These are phyloP conservation scores for Amanita subjunquillea DNA, from an alignment of 768 basidiomycete species.

Conservation along the genomic window DNA sequence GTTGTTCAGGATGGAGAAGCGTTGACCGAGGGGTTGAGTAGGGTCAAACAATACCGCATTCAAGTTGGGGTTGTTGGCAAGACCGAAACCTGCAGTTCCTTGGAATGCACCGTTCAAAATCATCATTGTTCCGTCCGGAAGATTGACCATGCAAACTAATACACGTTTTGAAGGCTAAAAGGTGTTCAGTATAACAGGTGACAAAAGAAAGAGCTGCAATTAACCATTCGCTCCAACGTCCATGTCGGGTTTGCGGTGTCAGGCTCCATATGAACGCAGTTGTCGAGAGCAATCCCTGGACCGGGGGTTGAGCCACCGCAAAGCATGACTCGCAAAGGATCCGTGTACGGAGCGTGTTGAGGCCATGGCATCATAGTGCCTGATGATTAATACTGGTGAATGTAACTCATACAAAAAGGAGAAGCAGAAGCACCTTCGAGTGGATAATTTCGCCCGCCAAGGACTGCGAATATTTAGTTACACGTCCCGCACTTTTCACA, in stretches of 20 bases:
- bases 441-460: constrained; percentile 72
- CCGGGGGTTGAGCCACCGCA: constrained; percentile 69
- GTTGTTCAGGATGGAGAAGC: constrained; percentile 54
- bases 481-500: neutral
- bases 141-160: constrained; percentile 63
- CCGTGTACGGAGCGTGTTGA: constrained; percentile 62
- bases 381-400: constrained; percentile 5
- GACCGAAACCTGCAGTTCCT: constrained; percentile 67
- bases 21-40: constrained; percentile 40
- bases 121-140: constrained; percentile 69
- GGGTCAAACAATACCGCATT: constrained; percentile 66
- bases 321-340: constrained; percentile 55
- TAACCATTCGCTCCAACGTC: constrained; percentile 72
- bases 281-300: constrained; percentile 45
- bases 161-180: constrained; percentile 59
- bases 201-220: constrained; percentile 10
- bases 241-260: constrained; percentile 54
- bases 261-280: constrained; percentile 61
- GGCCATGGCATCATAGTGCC: constrained; percentile 59
- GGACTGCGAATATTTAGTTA: constrained; percentile 22
- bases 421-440: constrained; percentile 34
- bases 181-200: neutral
- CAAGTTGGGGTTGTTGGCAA: constrained; percentile 53
- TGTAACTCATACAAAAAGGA: neutral
- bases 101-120: constrained; percentile 67